Percentiles rank a stretch among this genome's conserved stretches.
Conservation (phyloP, 2,329 filamentous ascomycete genomes). For the Talaromyces amestolkiae region DNA sequence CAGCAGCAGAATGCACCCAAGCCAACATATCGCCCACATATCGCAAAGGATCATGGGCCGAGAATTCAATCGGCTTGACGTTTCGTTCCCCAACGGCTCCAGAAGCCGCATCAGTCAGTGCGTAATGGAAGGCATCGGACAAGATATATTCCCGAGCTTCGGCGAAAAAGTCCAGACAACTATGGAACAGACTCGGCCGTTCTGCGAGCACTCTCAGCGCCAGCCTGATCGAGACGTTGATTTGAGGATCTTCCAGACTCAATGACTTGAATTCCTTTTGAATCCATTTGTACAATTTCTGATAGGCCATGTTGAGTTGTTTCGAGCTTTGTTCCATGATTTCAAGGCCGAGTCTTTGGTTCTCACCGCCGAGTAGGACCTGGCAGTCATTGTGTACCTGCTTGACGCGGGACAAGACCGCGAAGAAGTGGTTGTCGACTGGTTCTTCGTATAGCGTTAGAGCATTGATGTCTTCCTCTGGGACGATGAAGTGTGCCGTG, state of each 20-base stretch:
- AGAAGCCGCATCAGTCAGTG: constrained; percentile 70
- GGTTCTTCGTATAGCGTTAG: constrained; percentile 77
- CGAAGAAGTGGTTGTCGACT: constrained; percentile 82
- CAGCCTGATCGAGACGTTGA: constrained; percentile 77
- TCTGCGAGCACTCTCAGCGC: constrained; percentile 86
- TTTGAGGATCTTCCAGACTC: constrained; percentile 91
- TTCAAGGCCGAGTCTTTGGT: constrained; percentile 81
- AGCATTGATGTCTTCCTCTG: constrained; percentile 72
- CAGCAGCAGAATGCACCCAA: constrained; percentile 90
- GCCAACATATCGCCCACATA: constrained; percentile 97
- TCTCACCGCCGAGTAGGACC: constrained; percentile 82
- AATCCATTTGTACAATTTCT: constrained; percentile 94
- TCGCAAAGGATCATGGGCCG: constrained; percentile 83
- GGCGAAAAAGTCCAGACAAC: constrained; percentile 87
- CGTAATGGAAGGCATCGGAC: constrained; percentile 83
- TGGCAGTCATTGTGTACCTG: constrained; percentile 86
- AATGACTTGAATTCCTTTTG: constrained; percentile 89
- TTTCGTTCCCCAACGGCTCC: constrained; percentile 59
- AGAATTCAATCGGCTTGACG: constrained; percentile 88
- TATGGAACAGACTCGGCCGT: constrained; percentile 85
- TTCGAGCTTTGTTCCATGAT: constrained; percentile 89
- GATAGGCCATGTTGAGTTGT: constrained; percentile 82
- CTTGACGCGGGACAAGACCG: constrained; percentile 73
- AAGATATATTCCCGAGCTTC: constrained; percentile 84
- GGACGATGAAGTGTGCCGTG: constrained; percentile 76